Evolutionary conservation across 1,284 basidiomycete genomes (phyloP).

Genomic region (Wallemia hederae): DNA sequence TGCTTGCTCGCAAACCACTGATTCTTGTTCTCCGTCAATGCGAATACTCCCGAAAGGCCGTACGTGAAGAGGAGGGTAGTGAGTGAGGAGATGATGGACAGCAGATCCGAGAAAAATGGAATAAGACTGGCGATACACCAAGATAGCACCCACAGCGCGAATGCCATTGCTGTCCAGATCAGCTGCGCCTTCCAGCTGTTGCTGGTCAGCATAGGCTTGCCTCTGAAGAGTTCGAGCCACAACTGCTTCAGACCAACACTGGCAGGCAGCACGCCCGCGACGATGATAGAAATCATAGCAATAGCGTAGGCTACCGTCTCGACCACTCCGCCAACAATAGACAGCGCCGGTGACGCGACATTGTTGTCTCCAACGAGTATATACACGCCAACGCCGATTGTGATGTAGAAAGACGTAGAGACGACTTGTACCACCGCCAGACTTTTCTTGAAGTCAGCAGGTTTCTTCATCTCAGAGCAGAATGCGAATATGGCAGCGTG

Average conservation of each 20-base stretch:
- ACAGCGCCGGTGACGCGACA: conserved; percentile 12
- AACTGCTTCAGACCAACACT: conserved; percentile 15
- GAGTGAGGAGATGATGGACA: conserved; percentile 14
- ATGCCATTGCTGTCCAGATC: conserved; percentile 12
- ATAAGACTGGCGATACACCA: conserved; percentile 14
- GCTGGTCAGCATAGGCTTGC: neutral
- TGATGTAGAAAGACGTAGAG: neutral
- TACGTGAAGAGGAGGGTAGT: conserved; percentile 15
- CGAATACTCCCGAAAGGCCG: conserved; percentile 12
- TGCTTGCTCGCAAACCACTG: conserved; percentile 2
- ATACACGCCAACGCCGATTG: conserved; percentile 9
- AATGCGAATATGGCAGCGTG: conserved; percentile 15
- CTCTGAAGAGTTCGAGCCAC: conserved; percentile 7
- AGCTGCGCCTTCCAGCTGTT: conserved; percentile 9
- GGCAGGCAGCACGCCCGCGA: conserved; percentile 13
- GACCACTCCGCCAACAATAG: conserved; percentile 11
- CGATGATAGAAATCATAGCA: conserved; percentile 14
- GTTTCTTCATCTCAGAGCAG: conserved; percentile 14
- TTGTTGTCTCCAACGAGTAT: conserved; percentile 11
- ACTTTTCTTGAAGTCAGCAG: conserved; percentile 15
- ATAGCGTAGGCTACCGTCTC: conserved; percentile 12
- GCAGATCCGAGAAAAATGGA: conserved; percentile 16
- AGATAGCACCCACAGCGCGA: conserved; percentile 12
- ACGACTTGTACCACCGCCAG: conserved; percentile 12
- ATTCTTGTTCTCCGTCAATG: conserved; percentile 9